Conservation (phyloP, 805 yeast species). For the Candida coquimbonensis region DNA sequence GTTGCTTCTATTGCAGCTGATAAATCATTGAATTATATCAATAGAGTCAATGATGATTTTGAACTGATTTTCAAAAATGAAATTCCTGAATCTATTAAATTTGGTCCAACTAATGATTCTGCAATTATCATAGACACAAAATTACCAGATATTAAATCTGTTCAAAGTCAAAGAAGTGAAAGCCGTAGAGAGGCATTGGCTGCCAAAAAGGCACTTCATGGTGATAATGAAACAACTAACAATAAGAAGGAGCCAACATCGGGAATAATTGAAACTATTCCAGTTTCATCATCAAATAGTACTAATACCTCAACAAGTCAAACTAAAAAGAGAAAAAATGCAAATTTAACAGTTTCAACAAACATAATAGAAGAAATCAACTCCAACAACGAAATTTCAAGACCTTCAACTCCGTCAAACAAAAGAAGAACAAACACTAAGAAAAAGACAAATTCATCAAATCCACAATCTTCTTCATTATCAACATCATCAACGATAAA, state of each 20-base stretch:
- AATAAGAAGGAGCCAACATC: slow-evolving; percentile 18
- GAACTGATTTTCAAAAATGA: slow-evolving; percentile 69
- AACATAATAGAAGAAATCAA: background rate
- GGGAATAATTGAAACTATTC: too few species aligned
- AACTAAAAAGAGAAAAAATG: slow-evolving; percentile 1
- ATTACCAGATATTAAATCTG: slow-evolving; percentile 47
- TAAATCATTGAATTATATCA: slow-evolving; percentile 57
- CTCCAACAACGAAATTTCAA: slow-evolving; percentile 1
- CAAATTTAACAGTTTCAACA: slow-evolving; percentile 4
- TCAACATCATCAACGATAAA: background rate
- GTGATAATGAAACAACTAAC: slow-evolving; percentile 12
- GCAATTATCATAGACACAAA: slow-evolving; percentile 67
- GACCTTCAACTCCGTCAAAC: slow-evolving; percentile 7
- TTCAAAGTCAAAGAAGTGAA: slow-evolving; percentile 75
- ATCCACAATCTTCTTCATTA: background rate
- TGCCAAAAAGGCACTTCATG: slow-evolving; percentile 63
- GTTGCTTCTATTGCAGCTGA: slow-evolving; percentile 90
- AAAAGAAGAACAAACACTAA: slow-evolving; percentile 9
- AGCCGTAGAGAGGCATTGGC: slow-evolving; percentile 89
- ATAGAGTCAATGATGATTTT: slow-evolving; percentile 74
- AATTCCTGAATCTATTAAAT: slow-evolving; percentile 70
- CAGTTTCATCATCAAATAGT: too few species aligned
- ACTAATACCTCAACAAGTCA: too few species aligned
- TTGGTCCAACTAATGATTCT: slow-evolving; percentile 82
- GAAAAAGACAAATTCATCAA: slow-evolving; percentile 7